Evolutionary conservation across 1,284 basidiomycete species (phyloP), one percentile per base, ranked within the genome.

Genomic region (Peniophora sp.): DNA sequence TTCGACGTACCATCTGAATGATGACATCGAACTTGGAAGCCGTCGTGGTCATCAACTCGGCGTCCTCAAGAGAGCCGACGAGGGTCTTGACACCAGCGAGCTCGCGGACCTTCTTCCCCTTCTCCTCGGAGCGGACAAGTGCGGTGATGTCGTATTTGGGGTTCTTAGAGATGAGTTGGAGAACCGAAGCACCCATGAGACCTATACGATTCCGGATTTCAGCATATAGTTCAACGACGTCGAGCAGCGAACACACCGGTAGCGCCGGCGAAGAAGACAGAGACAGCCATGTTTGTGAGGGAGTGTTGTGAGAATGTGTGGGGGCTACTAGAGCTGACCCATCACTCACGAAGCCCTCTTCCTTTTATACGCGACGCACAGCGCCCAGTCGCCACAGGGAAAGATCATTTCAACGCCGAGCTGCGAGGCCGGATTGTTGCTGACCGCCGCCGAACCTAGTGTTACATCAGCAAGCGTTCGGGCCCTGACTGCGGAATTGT

Each of bases 151-250:
- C 56, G 52, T 74, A 73, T 10, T 64, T 66, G 45, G 63, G 58
- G 3, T 67, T 63, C 8, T 57, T 56, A 32, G 78, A 61, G 3
- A 81, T 63, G 24, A 67, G 68, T 2, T 65, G 57, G 3, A 80
- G 66, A 24, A 80, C 71, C 2, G 73, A 69, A 36, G 74, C 77
- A 9, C 78, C 77, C 45, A 80, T 75, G 58, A 81, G 81, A 17
- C 77, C 79, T 74, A 47, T 17, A n/a, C 8, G n/a, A n/a, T n/a
- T n/a, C n/a, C n/a, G n/a, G n/a, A 32, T 5, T 12, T 32, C 27
- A 32, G 27, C 12, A 12, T 5, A 6, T 32, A 32, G 27, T 32
- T 6, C 27, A 32, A 12, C 27, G 27, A 12, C 27, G 27, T 12
- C 5, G 27, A 32, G 27, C 27, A 32, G 27, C 12, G 27, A 12